Evolutionary conservation across 176 grass and related monocot genomes (phyloP).

Genomic region (Eragrostis nindensis): DNA sequence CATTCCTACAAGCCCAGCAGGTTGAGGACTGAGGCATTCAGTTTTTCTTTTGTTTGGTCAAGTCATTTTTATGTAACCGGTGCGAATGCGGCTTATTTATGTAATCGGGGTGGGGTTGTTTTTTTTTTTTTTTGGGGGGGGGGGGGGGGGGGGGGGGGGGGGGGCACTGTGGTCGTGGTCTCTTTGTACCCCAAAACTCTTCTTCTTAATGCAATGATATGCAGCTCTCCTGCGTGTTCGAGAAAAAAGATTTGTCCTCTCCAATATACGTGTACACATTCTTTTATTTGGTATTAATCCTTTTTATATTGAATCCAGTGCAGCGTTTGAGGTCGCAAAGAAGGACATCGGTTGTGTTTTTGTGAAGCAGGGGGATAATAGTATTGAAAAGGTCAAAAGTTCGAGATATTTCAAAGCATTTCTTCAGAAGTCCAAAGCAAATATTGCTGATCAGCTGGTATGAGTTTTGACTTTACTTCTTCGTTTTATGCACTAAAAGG

Average conservation of each 20-base stretch:
- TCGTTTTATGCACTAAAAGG: constrained; percentile 5
- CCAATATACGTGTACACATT: neutral
- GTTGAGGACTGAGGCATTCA: too few species aligned
- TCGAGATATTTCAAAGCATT: constrained; percentile 73
- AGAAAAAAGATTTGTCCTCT: neutral
- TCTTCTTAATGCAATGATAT: too few species aligned
- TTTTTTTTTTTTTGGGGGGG: too few species aligned
- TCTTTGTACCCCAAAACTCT: too few species aligned
- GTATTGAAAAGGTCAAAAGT: constrained; percentile 75
- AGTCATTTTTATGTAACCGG: too few species aligned
- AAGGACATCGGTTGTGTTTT: constrained; percentile 65
- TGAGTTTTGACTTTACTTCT: constrained; percentile 27
- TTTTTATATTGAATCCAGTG: constrained; percentile 51
- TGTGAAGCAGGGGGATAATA: constrained; percentile 56
- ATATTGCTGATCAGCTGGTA: constrained; percentile 61
- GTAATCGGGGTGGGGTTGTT: too few species aligned
- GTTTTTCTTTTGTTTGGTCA: too few species aligned
- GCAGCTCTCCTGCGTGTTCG: too few species aligned
- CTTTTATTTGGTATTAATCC: constrained; percentile 2
- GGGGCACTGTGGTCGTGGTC: too few species aligned
- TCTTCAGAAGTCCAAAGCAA: constrained; percentile 55
- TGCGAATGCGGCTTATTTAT: too few species aligned
- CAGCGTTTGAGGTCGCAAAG: constrained; percentile 74
- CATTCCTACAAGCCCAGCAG: too few species aligned
- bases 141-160: too few species aligned